Percentiles rank a stretch among this genome's conserved stretches.
Conservation (phyloP, 1,284 basidiomycete genomes). For the Fereydounia khargensis region DNA sequence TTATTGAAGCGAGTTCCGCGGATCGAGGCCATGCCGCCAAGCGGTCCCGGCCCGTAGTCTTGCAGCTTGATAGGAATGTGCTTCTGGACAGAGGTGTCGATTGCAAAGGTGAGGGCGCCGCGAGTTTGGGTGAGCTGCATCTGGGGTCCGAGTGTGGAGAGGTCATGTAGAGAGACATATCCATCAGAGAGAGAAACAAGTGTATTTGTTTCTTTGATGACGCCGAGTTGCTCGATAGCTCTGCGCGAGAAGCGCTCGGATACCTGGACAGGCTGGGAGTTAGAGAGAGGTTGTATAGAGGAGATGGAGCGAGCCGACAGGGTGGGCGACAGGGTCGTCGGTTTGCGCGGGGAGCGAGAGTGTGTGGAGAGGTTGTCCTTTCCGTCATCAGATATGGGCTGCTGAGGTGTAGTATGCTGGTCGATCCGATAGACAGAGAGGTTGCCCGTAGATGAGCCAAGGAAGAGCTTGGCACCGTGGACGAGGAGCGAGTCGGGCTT, state of each 20-base stretch:
- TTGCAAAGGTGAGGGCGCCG: conserved; percentile 75
- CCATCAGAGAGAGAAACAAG: conserved; percentile 77
- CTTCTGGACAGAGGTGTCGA: conserved; percentile 66
- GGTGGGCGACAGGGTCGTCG: not conserved
- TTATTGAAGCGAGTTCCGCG: conserved; percentile 1
- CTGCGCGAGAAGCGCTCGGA: conserved; percentile 63
- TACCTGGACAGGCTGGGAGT: conserved; percentile 12
- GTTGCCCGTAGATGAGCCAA: conserved; percentile 34
- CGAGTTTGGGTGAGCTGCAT: conserved; percentile 64
- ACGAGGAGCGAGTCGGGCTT: conserved; percentile 28
- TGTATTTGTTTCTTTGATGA: conserved; percentile 77
- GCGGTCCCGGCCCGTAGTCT: conserved; percentile 29
- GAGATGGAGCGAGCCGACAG: not conserved
- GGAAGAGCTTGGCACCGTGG: conserved; percentile 39
- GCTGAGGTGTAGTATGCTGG: no score
- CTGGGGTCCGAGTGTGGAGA: conserved; percentile 66
- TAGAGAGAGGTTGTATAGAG: not conserved
- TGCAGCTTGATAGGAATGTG: conserved; percentile 9
- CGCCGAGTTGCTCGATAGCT: conserved; percentile 80
- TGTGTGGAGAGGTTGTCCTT: no score
- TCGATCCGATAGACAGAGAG: conserved; percentile 26
- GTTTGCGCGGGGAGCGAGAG: not conserved
- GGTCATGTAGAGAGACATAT: conserved; percentile 63
- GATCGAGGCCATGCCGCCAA: conserved; percentile 16
- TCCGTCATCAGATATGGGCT: no score